A percentile compares a stretch with the other conserved stretches of the same genome.
These are phyloP conservation scores for Geotrichum histeridarum DNA, from an alignment of 1,139 yeast genomes.

Conservation along the genomic window DNA sequence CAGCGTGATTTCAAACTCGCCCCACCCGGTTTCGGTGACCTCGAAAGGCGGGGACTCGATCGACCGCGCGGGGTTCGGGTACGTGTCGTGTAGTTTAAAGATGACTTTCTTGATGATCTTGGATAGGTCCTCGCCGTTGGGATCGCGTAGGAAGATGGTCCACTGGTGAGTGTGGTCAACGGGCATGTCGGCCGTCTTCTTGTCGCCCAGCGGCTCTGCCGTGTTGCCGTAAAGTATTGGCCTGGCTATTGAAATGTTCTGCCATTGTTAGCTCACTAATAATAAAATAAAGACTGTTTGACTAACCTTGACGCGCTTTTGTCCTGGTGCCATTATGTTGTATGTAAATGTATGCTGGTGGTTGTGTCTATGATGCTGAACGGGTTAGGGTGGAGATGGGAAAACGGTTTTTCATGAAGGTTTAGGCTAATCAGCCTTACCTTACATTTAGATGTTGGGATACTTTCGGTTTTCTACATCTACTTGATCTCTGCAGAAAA, in stretches of 20 bases:
- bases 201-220: slow-evolving; percentile 65
- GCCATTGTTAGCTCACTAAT: neutral
- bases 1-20: slow-evolving; percentile 90
- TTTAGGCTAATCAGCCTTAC: too few species aligned
- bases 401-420: neutral
- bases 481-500: too few species aligned
- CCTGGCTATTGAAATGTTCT: slow-evolving; percentile 73
- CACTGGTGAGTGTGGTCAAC: slow-evolving; percentile 90
- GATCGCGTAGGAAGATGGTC: slow-evolving; percentile 90
- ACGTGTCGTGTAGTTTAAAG: slow-evolving; percentile 91
- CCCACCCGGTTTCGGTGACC: slow-evolving; percentile 98
- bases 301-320: slow-evolving; percentile 19
- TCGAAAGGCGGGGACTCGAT: slow-evolving; percentile 89
- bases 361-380: neutral
- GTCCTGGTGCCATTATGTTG: slow-evolving; percentile 17
- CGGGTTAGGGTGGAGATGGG: neutral
- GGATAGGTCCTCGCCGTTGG: slow-evolving; percentile 67
- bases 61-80: slow-evolving; percentile 75
- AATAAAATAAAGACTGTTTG: neutral
- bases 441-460: too few species aligned
- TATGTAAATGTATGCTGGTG: neutral
- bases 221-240: slow-evolving; percentile 86
- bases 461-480: too few species aligned
- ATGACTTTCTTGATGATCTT: slow-evolving; percentile 85
- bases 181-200: slow-evolving; percentile 66